These are phyloP conservation scores for Arabidopsis thaliana DNA, from an alignment of 345 rosid species.

Conservation along the genomic window TAIR10.1 NC_003070.9:17936001-17936500, in stretches of 20 bases:
- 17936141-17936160: slow-evolving; percentile 71
- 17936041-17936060: slow-evolving; percentile 47
- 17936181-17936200: slow-evolving; percentile 65
- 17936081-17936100: slow-evolving; percentile 76
- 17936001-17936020: neutral
- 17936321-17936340: slow-evolving; percentile 73
- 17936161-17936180: slow-evolving; percentile 71
- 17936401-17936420: neutral
- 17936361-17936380: neutral
- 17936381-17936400: neutral
- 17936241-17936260: slow-evolving; percentile 66
- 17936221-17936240: slow-evolving; percentile 64
- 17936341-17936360: slow-evolving; percentile 19
- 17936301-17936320: slow-evolving; percentile 81
- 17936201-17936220: slow-evolving; percentile 63
- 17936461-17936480: neutral
- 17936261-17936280: slow-evolving; percentile 73
- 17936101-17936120: slow-evolving; percentile 74
- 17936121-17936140: slow-evolving; percentile 68
- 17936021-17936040: neutral
- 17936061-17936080: slow-evolving; percentile 45
- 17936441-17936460: neutral
- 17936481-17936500: neutral
- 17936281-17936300: slow-evolving; percentile 68
- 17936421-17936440: neutral